phyloP scores from a whole-genome alignment of 352 stramenopile genomes.

The Pythium rhizo-oryzae region DNA sequence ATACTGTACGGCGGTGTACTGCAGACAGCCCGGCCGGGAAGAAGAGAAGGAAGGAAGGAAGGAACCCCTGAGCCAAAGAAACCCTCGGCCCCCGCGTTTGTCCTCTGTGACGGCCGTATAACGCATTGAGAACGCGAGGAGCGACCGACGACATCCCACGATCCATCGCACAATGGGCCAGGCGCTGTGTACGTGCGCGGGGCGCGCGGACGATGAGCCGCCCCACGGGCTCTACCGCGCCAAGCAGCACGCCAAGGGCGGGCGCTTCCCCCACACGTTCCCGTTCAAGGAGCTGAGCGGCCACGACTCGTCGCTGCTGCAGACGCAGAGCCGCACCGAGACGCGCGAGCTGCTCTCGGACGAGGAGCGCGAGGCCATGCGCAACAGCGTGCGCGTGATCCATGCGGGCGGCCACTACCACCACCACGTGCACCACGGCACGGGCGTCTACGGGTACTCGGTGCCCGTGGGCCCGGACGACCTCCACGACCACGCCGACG shows the following conservation, averaged over 20 bases:
- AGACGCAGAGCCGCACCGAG: constrained; percentile 32
- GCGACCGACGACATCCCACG: not conserved
- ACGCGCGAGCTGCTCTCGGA: constrained; percentile 31
- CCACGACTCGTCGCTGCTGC: constrained; percentile 23
- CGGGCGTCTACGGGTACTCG: constrained; percentile 19
- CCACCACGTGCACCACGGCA: constrained; percentile 12
- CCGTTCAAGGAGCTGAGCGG: constrained; percentile 5
- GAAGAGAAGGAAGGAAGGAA: constrained; percentile 11
- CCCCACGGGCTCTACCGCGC: constrained; percentile 18
- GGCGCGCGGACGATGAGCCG: constrained; percentile 24
- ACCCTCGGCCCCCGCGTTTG: no score
- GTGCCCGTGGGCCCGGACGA: constrained; percentile 13
- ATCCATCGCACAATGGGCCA: constrained; percentile 15
- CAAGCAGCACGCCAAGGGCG: constrained; percentile 5
- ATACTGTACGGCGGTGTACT: not conserved
- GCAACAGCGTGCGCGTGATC: constrained; percentile 28
- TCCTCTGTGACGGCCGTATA: not conserved
- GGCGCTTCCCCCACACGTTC: constrained; percentile 1
- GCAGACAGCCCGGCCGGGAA: not conserved
- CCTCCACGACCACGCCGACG: constrained; percentile 14
- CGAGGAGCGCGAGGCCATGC: constrained; percentile 31
- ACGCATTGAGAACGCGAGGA: not conserved
- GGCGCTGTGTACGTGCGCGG: constrained; percentile 26
- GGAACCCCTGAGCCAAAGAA: constrained; percentile 6
- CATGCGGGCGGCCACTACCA: constrained; percentile 18